Conservation (phyloP, 129 eudicot species). For the Lactuca sativa region DNA sequence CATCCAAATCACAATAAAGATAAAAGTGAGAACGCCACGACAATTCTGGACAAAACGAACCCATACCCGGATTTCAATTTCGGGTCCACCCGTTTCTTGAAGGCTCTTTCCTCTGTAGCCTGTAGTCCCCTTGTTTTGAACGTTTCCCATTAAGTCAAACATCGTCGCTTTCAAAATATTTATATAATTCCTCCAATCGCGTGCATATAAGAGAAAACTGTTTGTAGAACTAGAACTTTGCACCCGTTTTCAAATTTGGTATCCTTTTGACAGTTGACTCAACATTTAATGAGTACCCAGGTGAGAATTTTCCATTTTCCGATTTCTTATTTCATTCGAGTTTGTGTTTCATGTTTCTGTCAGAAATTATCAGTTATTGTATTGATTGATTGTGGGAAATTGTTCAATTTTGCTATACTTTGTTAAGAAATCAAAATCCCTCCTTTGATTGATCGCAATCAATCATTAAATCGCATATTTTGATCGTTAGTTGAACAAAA, state of each 20-base stretch:
- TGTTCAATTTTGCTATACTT: not conserved
- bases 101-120: constrained; percentile 23
- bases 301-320: constrained; percentile 10
- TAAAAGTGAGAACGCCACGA: not conserved
- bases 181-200: constrained; percentile 13
- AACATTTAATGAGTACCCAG: constrained; percentile 16
- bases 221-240: not conserved
- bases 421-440: not conserved
- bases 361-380: not conserved
- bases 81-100: constrained; percentile 24
- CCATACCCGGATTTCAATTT: not conserved
- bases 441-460: not conserved
- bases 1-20: not conserved
- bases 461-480: not conserved
- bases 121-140: constrained; percentile 29
- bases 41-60: not conserved
- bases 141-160: constrained; percentile 27
- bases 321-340: not conserved
- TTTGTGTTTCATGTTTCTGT: constrained; percentile 14
- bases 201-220: not conserved
- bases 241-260: constrained; percentile 22
- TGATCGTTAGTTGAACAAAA: not conserved
- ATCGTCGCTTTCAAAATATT: constrained; percentile 27
- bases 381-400: not conserved
- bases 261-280: constrained; percentile 29